These are phyloP conservation scores for Naganishia liquefaciens DNA, from an alignment of 1,284 basidiomycete genomes.

Conservation along the genomic window DNA sequence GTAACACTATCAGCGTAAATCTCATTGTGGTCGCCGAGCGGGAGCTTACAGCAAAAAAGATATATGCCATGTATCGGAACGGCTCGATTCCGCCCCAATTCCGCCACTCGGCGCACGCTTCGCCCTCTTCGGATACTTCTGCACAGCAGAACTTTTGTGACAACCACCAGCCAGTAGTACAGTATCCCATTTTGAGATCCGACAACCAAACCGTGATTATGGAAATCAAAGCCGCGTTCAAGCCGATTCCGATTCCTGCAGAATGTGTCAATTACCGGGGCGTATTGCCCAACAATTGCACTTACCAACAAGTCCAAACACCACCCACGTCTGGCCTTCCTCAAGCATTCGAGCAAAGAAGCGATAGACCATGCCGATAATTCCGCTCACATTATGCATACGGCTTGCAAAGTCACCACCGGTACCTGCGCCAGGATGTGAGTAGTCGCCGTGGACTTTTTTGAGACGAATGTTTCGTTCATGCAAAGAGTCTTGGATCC, in stretches of 20 bases:
- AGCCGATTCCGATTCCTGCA: constrained; percentile 82
- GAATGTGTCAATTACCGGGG: background rate
- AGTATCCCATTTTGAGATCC: constrained; percentile 96
- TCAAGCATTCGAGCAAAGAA: constrained; percentile 60
- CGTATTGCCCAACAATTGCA: constrained; percentile 35
- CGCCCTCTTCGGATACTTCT: constrained; percentile 70
- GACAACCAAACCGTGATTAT: constrained; percentile 98
- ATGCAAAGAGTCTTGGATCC: constrained; percentile 90
- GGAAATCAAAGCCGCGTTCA: constrained; percentile 91
- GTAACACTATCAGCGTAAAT: background rate
- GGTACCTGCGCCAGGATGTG: constrained; percentile 31
- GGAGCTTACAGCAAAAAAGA: constrained; percentile 76
- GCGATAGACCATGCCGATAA: constrained; percentile 63
- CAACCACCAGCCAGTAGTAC: constrained; percentile 96
- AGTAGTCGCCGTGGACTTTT: constrained; percentile 58
- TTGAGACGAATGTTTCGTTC: constrained; percentile 68
- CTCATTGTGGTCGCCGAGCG: background rate
- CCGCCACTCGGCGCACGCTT: constrained; percentile 88
- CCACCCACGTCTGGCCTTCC: constrained; percentile 67
- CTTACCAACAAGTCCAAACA: constrained; percentile 81
- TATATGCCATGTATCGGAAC: constrained; percentile 81
- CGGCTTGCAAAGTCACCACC: constrained; percentile 37
- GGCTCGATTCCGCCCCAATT: constrained; percentile 79
- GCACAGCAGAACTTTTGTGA: constrained; percentile 97
- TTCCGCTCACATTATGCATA: constrained; percentile 46